phyloP scores from a whole-genome alignment of 331 rosid species.

The Erythrophleum ivorense region DNA sequence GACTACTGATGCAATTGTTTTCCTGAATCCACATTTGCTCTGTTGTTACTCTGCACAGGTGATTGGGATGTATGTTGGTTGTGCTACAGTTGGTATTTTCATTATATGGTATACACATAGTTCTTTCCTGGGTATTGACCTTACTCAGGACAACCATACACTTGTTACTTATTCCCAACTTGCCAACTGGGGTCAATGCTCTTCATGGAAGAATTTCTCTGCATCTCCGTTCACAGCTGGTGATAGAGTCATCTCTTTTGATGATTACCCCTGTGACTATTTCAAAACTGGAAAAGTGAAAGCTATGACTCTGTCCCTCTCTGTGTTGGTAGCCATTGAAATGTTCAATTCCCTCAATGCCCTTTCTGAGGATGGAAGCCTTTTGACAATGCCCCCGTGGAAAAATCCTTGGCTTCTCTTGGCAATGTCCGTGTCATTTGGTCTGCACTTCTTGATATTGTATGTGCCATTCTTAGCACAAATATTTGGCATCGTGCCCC shows the following conservation, averaged over 20 bases:
- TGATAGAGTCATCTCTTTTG: slow-evolving; percentile 53
- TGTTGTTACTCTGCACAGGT: slow-evolving; percentile 53
- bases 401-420: slow-evolving; percentile 91
- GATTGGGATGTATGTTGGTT: slow-evolving; percentile 85
- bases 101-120: slow-evolving; percentile 81
- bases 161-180: slow-evolving; percentile 89
- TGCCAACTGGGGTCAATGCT: slow-evolving; percentile 86
- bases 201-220: slow-evolving; percentile 74
- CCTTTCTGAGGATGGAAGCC: slow-evolving; percentile 91
- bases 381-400: slow-evolving; percentile 95
- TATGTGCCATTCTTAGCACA: slow-evolving; percentile 90
- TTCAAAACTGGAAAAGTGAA: slow-evolving; percentile 80
- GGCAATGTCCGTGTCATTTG: slow-evolving; percentile 92
- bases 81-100: slow-evolving; percentile 89
- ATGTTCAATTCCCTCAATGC: slow-evolving; percentile 98
- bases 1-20: slow-evolving; percentile 12
- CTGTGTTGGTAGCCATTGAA: slow-evolving; percentile 92
- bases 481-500: slow-evolving; percentile 84
- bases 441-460: slow-evolving; percentile 80
- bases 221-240: slow-evolving; percentile 95
- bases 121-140: slow-evolving; percentile 87
- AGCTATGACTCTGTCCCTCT: slow-evolving; percentile 90
- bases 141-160: slow-evolving; percentile 78
- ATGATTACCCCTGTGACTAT: slow-evolving; percentile 70
- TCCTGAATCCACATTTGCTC: slow-evolving; percentile 47